Evolutionary conservation across 2,329 filamentous ascomycete genomes (phyloP).

Genomic region (Curvularia spicifera): DNA sequence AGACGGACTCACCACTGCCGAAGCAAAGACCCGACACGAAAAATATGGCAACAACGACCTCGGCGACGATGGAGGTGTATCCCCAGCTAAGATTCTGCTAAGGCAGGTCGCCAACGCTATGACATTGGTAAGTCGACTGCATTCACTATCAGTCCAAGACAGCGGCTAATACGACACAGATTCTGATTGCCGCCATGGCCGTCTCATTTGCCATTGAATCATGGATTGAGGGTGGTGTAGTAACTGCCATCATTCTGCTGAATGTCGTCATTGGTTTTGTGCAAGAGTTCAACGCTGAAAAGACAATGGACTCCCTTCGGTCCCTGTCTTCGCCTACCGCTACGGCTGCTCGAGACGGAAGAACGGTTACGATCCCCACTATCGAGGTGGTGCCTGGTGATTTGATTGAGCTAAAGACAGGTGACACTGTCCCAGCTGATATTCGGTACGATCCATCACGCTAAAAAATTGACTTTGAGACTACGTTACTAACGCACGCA

Average conservation of each 20-base stretch:
- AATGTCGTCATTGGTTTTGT: slow-evolving; percentile 56
- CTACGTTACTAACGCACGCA: background rate
- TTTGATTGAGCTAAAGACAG: slow-evolving; percentile 66
- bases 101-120: slow-evolving; percentile 80
- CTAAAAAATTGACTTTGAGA: background rate
- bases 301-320: slow-evolving; percentile 58
- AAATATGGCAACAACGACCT: slow-evolving; percentile 72
- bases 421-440: slow-evolving; percentile 74
- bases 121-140: slow-evolving; percentile 63
- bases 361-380: slow-evolving; percentile 59
- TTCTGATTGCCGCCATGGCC: slow-evolving; percentile 56
- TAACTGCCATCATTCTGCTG: slow-evolving; percentile 54
- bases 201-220: slow-evolving; percentile 55
- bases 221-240: slow-evolving; percentile 57
- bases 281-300: slow-evolving; percentile 57
- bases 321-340: slow-evolving; percentile 57
- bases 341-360: slow-evolving; percentile 60
- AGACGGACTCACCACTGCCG: slow-evolving; percentile 67
- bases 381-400: slow-evolving; percentile 71
- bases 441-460: slow-evolving; percentile 42
- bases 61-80: slow-evolving; percentile 71
- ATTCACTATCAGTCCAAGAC: background rate
- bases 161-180: slow-evolving; percentile 24
- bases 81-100: slow-evolving; percentile 74
- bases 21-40: slow-evolving; percentile 57